These are phyloP conservation scores for Raphanus sativus DNA, from an alignment of 345 rosid species.

Conservation along the genomic window DNA sequence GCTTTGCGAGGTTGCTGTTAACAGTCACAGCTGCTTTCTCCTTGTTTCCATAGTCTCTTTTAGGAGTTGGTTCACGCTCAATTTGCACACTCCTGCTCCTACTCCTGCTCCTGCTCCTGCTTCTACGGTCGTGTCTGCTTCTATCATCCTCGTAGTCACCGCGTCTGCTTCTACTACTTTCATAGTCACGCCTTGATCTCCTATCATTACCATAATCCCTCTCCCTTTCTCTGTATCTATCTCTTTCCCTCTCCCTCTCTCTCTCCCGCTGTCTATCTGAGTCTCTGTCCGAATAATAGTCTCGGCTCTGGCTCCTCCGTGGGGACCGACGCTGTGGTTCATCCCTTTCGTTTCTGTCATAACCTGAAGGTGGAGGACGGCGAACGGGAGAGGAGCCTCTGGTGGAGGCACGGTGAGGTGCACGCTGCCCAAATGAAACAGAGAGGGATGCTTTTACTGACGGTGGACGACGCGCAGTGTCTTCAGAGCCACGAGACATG, in stretches of 20 bases:
- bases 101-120: constrained; percentile 66
- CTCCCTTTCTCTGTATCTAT: constrained; percentile 45
- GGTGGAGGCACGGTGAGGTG: constrained; percentile 98
- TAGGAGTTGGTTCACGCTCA: constrained; percentile 56
- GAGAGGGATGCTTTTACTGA: constrained; percentile 99
- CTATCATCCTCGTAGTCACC: constrained; percentile 48
- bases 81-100: constrained; percentile 67
- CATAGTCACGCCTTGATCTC: constrained; percentile 44
- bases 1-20: constrained; percentile 84
- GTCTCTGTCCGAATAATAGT: constrained; percentile 64
- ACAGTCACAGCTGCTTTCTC: constrained; percentile 48
- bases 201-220: constrained; percentile 46
- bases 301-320: constrained; percentile 68
- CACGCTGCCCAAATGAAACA: constrained; percentile 98
- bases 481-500: constrained; percentile 80
- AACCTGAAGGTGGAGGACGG: constrained; percentile 67
- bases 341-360: constrained; percentile 49
- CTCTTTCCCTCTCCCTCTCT: constrained; percentile 45
- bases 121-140: constrained; percentile 47
- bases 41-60: constrained; percentile 50
- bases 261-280: constrained; percentile 47
- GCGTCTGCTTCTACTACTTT: constrained; percentile 49
- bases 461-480: constrained; percentile 95
- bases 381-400: constrained; percentile 97
- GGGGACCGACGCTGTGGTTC: constrained; percentile 67